phyloP scores from a whole-genome alignment of 2,329 filamentous ascomycete genomes.

The Zymoseptoria pseudotritici region DNA sequence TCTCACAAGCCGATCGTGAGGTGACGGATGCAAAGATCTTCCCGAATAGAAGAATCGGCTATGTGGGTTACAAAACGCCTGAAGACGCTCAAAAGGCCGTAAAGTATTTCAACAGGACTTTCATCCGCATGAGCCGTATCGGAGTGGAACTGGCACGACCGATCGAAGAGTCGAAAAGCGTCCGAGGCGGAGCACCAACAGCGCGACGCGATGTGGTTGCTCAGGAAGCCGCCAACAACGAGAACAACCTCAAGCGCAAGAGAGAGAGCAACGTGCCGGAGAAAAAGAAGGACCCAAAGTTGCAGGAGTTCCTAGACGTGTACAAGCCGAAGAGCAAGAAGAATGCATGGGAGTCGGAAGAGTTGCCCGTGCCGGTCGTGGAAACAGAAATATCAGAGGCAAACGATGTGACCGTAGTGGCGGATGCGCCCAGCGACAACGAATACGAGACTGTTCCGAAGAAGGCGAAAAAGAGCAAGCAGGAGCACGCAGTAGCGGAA shows the following conservation, averaged over 20 bases:
- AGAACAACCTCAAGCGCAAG: slow-evolving; percentile 47
- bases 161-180: slow-evolving; percentile 42
- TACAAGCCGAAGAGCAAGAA: slow-evolving; percentile 57
- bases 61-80: slow-evolving; percentile 82
- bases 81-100: slow-evolving; percentile 76
- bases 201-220: slow-evolving; percentile 15
- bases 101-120: slow-evolving; percentile 92
- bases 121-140: slow-evolving; percentile 93
- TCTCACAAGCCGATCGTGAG: slow-evolving; percentile 60
- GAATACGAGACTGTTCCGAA: slow-evolving; percentile 60
- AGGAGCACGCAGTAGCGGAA: background rate
- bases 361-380: slow-evolving; percentile 16
- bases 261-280: slow-evolving; percentile 53
- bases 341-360: slow-evolving; percentile 50
- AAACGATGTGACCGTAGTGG: slow-evolving; percentile 20
- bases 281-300: slow-evolving; percentile 59
- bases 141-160: slow-evolving; percentile 80
- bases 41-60: slow-evolving; percentile 82
- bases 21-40: slow-evolving; percentile 93
- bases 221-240: slow-evolving; percentile 1
- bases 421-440: slow-evolving; percentile 53
- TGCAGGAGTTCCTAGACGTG: slow-evolving; percentile 77
- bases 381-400: slow-evolving; percentile 2
- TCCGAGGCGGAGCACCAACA: slow-evolving; percentile 7
- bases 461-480: slow-evolving; percentile 32